Base-by-base conservation (phyloP, 176 grass and related monocot genomes). In the Musa acuminata region DNA sequence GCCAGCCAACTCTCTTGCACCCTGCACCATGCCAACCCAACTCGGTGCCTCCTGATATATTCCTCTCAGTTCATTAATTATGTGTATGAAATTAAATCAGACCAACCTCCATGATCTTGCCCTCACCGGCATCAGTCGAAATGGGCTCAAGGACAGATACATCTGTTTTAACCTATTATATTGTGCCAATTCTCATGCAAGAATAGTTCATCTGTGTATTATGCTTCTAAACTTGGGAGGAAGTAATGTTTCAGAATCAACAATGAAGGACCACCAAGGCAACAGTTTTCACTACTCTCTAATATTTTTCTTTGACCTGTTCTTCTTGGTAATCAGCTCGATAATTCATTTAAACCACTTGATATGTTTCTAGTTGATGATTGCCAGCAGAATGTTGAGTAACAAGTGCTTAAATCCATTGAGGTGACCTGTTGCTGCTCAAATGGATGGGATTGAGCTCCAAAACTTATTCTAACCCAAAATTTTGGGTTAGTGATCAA, bases 1-100 rank as follows among this genome's bases (percentile, higher is more conserved):
- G 27, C 80, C 72, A 62, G 81, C 81, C 54, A 92, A 84, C 67
- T 87, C 90, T 6, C 89, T 93, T 10, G 79, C 89, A 67, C 84
- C 87, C 51, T 90, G 82, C 8, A 76, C 83, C 13, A 83, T 83
- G 0, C 87, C 82, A n/a, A 77, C 76, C 2, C 78, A 75, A 72
- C 76, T 20, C 1, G 29, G 29, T 35, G 29, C 29, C 13, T 26
- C 71, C 71, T 73, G 51, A 73, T 73, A 43, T 2, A 5, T 59
- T 16, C 19, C 19, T 57, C 54, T 19, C 57, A n/a, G 57, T 59
- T 19, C 17, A 59, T n/a, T 59, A 14, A 59, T 16, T 59, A 57
- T 57, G 57, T n/a, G 57, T 59, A 59, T 19, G 16, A 59, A 59
- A 59, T 59, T 59, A 59, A n/a, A 59, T 19, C 57, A 59, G n/a